Evolutionary conservation across 441 rosid genomes (phyloP).

Genomic region (Hura crepitans): DNA sequence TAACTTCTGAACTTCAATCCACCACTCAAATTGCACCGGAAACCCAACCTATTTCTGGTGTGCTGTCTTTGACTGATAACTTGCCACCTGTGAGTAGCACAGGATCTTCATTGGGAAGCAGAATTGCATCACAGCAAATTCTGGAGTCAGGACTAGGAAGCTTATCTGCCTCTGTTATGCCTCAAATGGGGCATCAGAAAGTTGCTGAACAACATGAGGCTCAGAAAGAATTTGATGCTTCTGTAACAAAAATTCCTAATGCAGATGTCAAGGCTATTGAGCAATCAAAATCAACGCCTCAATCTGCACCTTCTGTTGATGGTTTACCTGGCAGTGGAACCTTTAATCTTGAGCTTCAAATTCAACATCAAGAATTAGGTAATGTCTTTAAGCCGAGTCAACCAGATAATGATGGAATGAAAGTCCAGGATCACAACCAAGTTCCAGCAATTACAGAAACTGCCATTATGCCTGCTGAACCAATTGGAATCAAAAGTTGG

Average conservation of each 20-base stretch:
- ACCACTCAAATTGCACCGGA: conserved; percentile 20
- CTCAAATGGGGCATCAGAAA: conserved; percentile 25
- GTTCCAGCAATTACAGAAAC: conserved; percentile 24
- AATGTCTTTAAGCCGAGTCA: conserved; percentile 26
- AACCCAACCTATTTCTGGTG: conserved; percentile 31
- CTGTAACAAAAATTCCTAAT: conserved; percentile 22
- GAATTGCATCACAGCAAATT: conserved; percentile 18
- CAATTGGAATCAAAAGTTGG: conserved; percentile 30
- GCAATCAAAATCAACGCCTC: conserved; percentile 25
- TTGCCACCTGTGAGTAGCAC: conserved; percentile 24
- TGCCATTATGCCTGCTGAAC: conserved; percentile 22
- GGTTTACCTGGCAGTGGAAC: conserved; percentile 30
- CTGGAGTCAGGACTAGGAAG: conserved; percentile 29
- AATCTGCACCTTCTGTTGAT: conserved; percentile 29
- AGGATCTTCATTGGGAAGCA: conserved; percentile 25
- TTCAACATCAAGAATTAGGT: conserved; percentile 29
- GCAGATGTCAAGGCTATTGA: conserved; percentile 22
- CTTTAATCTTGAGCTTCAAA: conserved; percentile 25
- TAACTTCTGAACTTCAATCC: conserved; percentile 25
- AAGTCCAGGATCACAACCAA: conserved; percentile 21
- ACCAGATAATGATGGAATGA: conserved; percentile 19
- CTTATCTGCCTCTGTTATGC: conserved; percentile 24
- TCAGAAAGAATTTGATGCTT: conserved; percentile 26
- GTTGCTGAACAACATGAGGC: conserved; percentile 21
- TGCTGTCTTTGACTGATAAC: conserved; percentile 26